Percentiles rank a stretch among this genome's conserved stretches.
Conservation (phyloP, 345 rosid species). For the Luvunga scandens region DNA sequence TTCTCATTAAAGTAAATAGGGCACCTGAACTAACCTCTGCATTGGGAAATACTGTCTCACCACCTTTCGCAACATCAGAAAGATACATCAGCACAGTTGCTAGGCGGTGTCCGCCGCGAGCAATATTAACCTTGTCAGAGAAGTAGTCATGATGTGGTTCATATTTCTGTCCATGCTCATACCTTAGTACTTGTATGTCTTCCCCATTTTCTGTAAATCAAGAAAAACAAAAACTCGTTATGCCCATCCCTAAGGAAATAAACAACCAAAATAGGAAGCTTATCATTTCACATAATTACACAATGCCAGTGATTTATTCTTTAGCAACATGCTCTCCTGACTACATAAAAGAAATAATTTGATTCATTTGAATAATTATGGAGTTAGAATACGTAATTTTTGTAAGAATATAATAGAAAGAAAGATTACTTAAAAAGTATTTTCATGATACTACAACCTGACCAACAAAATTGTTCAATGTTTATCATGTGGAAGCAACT, state of each 20-base stretch:
- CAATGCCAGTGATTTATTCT: neutral
- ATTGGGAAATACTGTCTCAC: conserved; percentile 88
- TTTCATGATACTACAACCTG: neutral
- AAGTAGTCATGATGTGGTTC: conserved; percentile 92
- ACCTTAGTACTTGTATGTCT: conserved; percentile 87
- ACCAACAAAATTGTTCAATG: neutral
- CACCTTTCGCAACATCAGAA: conserved; percentile 80
- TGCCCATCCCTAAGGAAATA: neutral
- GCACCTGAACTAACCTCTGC: conserved; percentile 63
- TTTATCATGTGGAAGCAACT: neutral
- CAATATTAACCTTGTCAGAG: conserved; percentile 82
- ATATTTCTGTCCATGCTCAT: conserved; percentile 88
- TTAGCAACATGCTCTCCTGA: neutral
- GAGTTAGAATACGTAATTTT: neutral
- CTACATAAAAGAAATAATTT: neutral
- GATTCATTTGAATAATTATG: neutral
- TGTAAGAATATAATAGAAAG: neutral
- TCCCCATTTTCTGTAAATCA: conserved; percentile 76
- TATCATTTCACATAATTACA: neutral
- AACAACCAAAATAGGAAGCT: neutral
- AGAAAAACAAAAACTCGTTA: conserved; percentile 3
- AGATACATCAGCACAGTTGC: conserved; percentile 95
- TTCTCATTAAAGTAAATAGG: neutral
- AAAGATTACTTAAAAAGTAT: neutral
- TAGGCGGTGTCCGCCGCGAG: conserved; percentile 88